Conservation (phyloP, 2,329 filamentous ascomycete species). For the Acrocalymma vagum region DNA sequence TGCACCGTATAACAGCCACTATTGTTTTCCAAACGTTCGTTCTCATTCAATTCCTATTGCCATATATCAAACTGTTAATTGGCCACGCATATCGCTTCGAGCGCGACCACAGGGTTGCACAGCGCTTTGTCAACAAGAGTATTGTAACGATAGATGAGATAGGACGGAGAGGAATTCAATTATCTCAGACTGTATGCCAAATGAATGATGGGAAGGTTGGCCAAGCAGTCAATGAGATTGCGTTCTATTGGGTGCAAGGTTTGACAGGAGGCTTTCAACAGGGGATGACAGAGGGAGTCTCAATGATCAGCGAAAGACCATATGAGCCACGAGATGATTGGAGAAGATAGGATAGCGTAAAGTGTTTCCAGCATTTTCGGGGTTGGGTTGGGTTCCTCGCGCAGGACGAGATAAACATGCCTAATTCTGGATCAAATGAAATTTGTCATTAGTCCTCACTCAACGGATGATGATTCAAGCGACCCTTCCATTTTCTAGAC, state of each 20-base stretch:
- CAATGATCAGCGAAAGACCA: slow-evolving; percentile 48
- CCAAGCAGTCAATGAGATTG: slow-evolving; percentile 63
- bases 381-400: too few relatives aligned
- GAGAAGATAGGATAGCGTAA: slow-evolving; percentile 13
- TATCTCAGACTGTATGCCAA: slow-evolving; percentile 65
- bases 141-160: slow-evolving; percentile 63
- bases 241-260: slow-evolving; percentile 69
- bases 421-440: too few relatives aligned
- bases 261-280: slow-evolving; percentile 73
- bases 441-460: too few relatives aligned
- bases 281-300: slow-evolving; percentile 65
- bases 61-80: slow-evolving; percentile 66
- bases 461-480: too few relatives aligned
- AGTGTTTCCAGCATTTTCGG: too few relatives aligned
- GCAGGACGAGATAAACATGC: too few relatives aligned
- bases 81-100: slow-evolving; percentile 68
- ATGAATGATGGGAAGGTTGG: slow-evolving; percentile 73
- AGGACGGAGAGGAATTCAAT: slow-evolving; percentile 59
- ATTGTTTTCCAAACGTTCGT: slow-evolving; percentile 68
- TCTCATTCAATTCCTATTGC: slow-evolving; percentile 66
- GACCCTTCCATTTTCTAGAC: too few relatives aligned
- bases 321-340: slow-evolving; percentile 4
- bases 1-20: slow-evolving; percentile 67
- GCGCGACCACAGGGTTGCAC: slow-evolving; percentile 70
- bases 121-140: slow-evolving; percentile 62